Evolutionary conservation across 352 stramenopile species (phyloP), one percentile per base, ranked within the genome.

Genomic region (Lagenidium giganteum): DNA sequence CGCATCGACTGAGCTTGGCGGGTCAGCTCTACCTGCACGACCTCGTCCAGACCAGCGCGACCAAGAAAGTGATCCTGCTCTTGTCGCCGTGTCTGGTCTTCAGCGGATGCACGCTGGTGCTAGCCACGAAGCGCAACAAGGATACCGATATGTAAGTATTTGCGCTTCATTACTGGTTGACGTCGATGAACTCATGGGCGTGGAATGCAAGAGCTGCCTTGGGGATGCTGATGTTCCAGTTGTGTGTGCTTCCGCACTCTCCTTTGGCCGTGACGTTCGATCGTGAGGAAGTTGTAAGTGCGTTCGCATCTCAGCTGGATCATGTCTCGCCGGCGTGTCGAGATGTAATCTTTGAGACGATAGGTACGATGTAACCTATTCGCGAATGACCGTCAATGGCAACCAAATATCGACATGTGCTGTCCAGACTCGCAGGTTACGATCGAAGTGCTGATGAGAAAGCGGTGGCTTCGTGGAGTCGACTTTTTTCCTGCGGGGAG

Each of bases 151-250:
- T 84, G 72, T 84, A 64, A n/a, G 47, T 65, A 33, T 18, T 5
- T 40, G n/a, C n/a, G n/a, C n/a, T n/a, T n/a, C n/a, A n/a, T n/a
- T n/a, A n/a, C n/a, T n/a, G n/a, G n/a, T n/a, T n/a, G n/a, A n/a
- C n/a, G n/a, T n/a, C n/a, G n/a, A n/a, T n/a, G n/a, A n/a, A n/a
- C n/a, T n/a, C n/a, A n/a, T n/a, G n/a, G n/a, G n/a, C n/a, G n/a
- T n/a, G n/a, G n/a, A n/a, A n/a, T n/a, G n/a, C n/a, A n/a, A 83
- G 71, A 6, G 59, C 61, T 12, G 67, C 69, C 5, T 74, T 84
- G 28, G 72, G 72, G 6, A 68, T 80, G 57, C 36, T 82, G 13
- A 78, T 82, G 61, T 76, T 82, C 31, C 72, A 84, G 44, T 44
- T 84, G 14, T 68, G 60, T 17, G 67, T 82, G 59, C 53, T 71